phyloP scores from a whole-genome alignment of 768 basidiomycete genomes.

The Phallus indusiatus region DNA sequence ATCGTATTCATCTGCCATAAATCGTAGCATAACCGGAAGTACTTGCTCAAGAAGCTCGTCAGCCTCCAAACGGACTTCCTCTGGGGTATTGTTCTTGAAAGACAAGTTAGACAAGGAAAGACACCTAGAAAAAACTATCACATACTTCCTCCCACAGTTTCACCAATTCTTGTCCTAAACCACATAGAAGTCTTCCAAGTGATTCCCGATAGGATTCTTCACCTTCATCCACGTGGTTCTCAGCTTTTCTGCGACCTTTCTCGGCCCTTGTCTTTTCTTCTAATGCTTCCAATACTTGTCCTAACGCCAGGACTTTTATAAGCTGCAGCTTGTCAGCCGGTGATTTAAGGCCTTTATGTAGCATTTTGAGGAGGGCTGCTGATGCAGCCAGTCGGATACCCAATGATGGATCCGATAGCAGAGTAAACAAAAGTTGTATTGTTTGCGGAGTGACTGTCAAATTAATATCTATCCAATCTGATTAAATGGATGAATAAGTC shows the following conservation, averaged over 20 bases:
- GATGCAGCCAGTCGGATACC: constrained; percentile 79
- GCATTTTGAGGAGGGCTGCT: constrained; percentile 68
- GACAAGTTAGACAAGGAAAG: not conserved
- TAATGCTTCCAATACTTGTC: constrained; percentile 70
- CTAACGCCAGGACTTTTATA: constrained; percentile 80
- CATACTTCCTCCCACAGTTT: constrained; percentile 73
- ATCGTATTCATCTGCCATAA: constrained; percentile 84
- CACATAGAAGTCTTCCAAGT: constrained; percentile 74
- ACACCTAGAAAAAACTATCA: not conserved
- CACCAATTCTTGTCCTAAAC: constrained; percentile 70
- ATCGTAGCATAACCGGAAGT: constrained; percentile 75
- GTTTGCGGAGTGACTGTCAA: constrained; percentile 88
- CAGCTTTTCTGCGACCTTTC: constrained; percentile 51
- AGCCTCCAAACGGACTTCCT: constrained; percentile 56
- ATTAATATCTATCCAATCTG: constrained; percentile 99
- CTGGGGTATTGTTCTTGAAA: constrained; percentile 47
- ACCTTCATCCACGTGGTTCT: constrained; percentile 62
- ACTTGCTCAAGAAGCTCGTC: constrained; percentile 51
- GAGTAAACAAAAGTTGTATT: constrained; percentile 72
- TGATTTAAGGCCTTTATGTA: constrained; percentile 91
- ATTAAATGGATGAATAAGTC: constrained; percentile 7
- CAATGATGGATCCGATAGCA: constrained; percentile 69
- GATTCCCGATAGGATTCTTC: constrained; percentile 86
- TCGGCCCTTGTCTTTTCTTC: constrained; percentile 66
- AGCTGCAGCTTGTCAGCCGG: constrained; percentile 82